Conservation (phyloP, 2,329 filamentous ascomycete genomes). For the Tolypocladium ovalisporum region DNA sequence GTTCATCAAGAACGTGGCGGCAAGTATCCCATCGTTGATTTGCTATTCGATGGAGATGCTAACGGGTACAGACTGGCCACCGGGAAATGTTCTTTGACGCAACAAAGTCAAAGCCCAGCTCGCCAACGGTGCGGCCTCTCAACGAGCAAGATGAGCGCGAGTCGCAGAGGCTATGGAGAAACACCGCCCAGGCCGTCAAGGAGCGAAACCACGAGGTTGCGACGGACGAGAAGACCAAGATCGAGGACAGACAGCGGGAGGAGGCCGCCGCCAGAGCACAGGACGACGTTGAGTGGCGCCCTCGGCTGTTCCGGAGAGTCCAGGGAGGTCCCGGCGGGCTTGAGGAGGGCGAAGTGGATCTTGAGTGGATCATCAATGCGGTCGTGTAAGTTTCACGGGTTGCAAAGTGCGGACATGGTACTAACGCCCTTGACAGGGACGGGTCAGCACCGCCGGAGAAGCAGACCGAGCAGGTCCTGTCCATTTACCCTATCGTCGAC, state of each 20-base stretch:
- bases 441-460: conserved; percentile 47
- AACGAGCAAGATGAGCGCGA: conserved; percentile 84
- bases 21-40: conserved; percentile 26
- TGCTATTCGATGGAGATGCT: not conserved
- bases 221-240: conserved; percentile 91
- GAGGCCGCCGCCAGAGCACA: conserved; percentile 73
- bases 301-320: conserved; percentile 71
- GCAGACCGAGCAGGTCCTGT: conserved; percentile 71
- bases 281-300: conserved; percentile 77
- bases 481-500: conserved; percentile 73
- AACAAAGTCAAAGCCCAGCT: conserved; percentile 61
- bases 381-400: conserved; percentile 50
- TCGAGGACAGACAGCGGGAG: conserved; percentile 85
- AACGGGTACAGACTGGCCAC: conserved; percentile 60
- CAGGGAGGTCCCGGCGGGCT: conserved; percentile 56
- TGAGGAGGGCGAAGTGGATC: conserved; percentile 74
- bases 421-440: conserved; percentile 16
- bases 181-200: conserved; percentile 71
- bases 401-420: not conserved
- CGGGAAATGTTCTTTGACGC: conserved; percentile 88
- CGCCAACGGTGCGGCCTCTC: conserved; percentile 63
- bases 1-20: conserved; percentile 74
- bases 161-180: conserved; percentile 78
- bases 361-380: conserved; percentile 93
- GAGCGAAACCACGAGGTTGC: conserved; percentile 78